Conservation (phyloP, 1,139 yeast genomes). For the Protomyces pachydermus region DNA sequence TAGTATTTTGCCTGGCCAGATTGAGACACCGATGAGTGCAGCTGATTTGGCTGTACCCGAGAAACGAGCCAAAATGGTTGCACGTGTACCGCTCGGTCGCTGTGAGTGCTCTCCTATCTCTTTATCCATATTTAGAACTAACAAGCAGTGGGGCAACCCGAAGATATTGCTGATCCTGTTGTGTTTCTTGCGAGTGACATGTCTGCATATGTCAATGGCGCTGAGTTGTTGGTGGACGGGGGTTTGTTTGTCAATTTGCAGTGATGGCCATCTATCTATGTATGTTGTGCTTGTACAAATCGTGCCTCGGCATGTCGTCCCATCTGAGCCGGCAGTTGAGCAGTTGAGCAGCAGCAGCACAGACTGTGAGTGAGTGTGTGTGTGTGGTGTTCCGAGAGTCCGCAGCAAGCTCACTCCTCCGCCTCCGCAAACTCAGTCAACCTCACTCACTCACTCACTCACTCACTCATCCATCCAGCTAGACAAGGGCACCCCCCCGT, state of each 20-base stretch:
- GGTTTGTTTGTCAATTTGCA: constrained; percentile 48
- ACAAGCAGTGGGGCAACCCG: constrained; percentile 41
- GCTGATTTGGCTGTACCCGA: constrained; percentile 43
- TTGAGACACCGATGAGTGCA: constrained; percentile 44
- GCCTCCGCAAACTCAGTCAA: not conserved
- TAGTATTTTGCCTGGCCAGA: constrained; percentile 56
- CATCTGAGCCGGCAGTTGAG: too few species aligned
- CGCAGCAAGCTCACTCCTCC: not conserved
- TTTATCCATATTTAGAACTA: not conserved
- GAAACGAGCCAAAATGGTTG: constrained; percentile 38
- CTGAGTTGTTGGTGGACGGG: constrained; percentile 48
- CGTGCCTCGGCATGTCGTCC: too few species aligned
- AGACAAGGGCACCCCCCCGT: not conserved
- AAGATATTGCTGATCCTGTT: constrained; percentile 49
- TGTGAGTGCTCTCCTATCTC: constrained; percentile 5
- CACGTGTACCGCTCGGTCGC: constrained; percentile 47
- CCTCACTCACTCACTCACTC: not conserved
- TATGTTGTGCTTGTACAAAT: too few species aligned
- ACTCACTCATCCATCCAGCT: not conserved
- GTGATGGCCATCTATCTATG: constrained; percentile 29
- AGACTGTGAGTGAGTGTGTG: too few species aligned
- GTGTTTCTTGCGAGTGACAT: constrained; percentile 48
- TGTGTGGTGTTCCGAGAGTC: too few species aligned
- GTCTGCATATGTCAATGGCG: constrained; percentile 44
- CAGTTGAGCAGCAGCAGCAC: too few species aligned